A percentile compares a stretch with the other conserved stretches of the same genome.
Evolutionary conservation across 2,329 filamentous ascomycete genomes (phyloP).

Genomic region (Trichoderma guizhouense): DNA sequence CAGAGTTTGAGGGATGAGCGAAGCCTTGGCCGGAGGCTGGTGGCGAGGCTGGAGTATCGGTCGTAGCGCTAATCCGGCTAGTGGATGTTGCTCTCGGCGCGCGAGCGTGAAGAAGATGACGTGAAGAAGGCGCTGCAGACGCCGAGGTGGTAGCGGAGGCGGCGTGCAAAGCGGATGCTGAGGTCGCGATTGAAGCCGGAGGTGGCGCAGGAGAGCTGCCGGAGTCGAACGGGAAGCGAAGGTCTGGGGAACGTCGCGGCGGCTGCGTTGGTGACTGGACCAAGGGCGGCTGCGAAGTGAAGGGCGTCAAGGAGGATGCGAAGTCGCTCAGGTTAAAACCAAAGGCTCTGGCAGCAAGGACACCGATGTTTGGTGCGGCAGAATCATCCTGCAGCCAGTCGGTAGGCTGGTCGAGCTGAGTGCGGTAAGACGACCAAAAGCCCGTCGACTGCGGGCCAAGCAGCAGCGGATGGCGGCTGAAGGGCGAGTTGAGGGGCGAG

Average conservation of each 20-base stretch:
- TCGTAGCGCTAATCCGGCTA: neutral
- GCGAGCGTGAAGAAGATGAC: neutral
- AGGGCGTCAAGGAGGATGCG: neutral
- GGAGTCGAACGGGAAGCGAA: neutral
- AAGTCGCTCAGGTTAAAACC: neutral
- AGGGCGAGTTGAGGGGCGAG: neutral
- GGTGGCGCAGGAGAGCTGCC: neutral
- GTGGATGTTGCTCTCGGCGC: neutral
- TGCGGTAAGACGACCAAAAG: neutral
- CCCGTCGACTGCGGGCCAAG: neutral
- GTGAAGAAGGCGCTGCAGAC: neutral
- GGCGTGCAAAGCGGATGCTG: neutral
- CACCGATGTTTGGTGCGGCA: neutral
- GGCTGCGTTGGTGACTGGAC: neutral
- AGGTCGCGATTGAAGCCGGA: neutral
- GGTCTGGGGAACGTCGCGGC: neutral
- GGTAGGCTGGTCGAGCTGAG: neutral
- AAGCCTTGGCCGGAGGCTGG: neutral
- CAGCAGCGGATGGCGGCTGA: neutral
- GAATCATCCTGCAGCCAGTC: neutral
- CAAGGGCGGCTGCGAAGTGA: neutral
- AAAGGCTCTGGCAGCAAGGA: neutral
- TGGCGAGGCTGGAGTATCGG: neutral
- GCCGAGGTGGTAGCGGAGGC: neutral
- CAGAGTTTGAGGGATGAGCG: neutral